A percentile compares a stretch with the other conserved stretches of the same genome.
Evolutionary conservation across 2,329 filamentous ascomycete genomes (phyloP).

Genomic region (Colletotrichum filicis): DNA sequence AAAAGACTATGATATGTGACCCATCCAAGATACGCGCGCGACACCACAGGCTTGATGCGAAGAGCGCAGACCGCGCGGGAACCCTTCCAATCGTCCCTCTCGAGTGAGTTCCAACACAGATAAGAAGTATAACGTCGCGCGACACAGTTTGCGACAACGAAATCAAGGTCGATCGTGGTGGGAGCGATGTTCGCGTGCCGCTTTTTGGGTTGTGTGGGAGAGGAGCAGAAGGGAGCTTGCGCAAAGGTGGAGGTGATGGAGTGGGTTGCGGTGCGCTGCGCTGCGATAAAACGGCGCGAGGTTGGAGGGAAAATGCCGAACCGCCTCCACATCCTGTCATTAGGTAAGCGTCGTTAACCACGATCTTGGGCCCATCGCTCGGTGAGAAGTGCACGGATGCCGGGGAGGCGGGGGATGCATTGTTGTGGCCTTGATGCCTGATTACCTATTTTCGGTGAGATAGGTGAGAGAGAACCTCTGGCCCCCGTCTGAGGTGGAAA

Average conservation of each 20-base stretch:
- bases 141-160: constrained; percentile 14
- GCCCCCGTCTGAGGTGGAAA: not conserved
- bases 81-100: constrained; percentile 19
- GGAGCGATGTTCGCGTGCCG: constrained; percentile 23
- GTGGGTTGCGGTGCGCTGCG: constrained; percentile 25
- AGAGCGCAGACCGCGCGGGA: constrained; percentile 16
- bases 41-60: constrained; percentile 13
- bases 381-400: not conserved
- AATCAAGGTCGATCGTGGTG: not conserved
- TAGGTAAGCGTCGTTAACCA: constrained; percentile 26
- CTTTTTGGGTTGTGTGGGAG: constrained; percentile 25
- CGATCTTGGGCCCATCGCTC: constrained; percentile 14
- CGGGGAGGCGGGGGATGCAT: not conserved
- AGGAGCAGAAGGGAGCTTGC: constrained; percentile 29
- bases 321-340: constrained; percentile 17
- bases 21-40: constrained; percentile 31
- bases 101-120: not conserved
- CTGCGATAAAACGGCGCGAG: constrained; percentile 35
- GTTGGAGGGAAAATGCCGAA: constrained; percentile 35
- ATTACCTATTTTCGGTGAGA: not conserved
- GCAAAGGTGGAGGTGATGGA: constrained; percentile 35
- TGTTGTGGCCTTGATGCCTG: constrained; percentile 4
- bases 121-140: not conserved
- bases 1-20: constrained; percentile 35
- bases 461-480: not conserved